phyloP scores from a whole-genome alignment of 2,329 filamentous ascomycete genomes.

The Colletotrichum eremochloae region DNA sequence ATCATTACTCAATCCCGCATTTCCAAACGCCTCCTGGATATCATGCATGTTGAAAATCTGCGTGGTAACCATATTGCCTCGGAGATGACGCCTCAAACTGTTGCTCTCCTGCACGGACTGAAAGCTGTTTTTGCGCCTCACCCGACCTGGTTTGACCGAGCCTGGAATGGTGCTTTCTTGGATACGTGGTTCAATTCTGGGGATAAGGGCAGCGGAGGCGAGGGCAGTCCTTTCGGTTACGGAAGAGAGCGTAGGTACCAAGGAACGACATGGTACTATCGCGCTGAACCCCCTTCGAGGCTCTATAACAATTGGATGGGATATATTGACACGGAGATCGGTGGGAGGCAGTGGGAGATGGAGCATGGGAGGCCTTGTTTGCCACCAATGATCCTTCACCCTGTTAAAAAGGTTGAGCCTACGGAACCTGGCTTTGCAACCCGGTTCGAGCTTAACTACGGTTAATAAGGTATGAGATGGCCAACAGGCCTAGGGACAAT shows the following conservation, averaged over 20 bases:
- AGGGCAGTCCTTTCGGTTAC: slow-evolving; percentile 70
- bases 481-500: neutral
- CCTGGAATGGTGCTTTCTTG: slow-evolving; percentile 71
- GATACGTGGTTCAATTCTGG: slow-evolving; percentile 73
- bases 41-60: slow-evolving; percentile 83
- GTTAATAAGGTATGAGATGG: slow-evolving; percentile 45
- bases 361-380: slow-evolving; percentile 68
- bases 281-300: slow-evolving; percentile 67
- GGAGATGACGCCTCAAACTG: slow-evolving; percentile 83
- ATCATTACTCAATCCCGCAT: slow-evolving; percentile 83
- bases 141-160: slow-evolving; percentile 83
- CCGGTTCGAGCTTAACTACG: slow-evolving; percentile 54
- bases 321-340: slow-evolving; percentile 67
- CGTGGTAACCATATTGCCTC: slow-evolving; percentile 82
- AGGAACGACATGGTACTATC: slow-evolving; percentile 73
- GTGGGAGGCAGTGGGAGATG: slow-evolving; percentile 69
- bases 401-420: slow-evolving; percentile 69
- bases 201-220: slow-evolving; percentile 66
- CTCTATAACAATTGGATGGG: slow-evolving; percentile 75
- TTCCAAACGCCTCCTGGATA: slow-evolving; percentile 77
- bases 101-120: slow-evolving; percentile 82
- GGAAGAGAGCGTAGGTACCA: slow-evolving; percentile 69
- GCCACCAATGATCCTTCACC: slow-evolving; percentile 70
- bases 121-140: slow-evolving; percentile 85
- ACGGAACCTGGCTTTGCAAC: slow-evolving; percentile 60